Evolutionary conservation across 768 basidiomycete species (phyloP).

Genomic region (Mycena floridula): DNA sequence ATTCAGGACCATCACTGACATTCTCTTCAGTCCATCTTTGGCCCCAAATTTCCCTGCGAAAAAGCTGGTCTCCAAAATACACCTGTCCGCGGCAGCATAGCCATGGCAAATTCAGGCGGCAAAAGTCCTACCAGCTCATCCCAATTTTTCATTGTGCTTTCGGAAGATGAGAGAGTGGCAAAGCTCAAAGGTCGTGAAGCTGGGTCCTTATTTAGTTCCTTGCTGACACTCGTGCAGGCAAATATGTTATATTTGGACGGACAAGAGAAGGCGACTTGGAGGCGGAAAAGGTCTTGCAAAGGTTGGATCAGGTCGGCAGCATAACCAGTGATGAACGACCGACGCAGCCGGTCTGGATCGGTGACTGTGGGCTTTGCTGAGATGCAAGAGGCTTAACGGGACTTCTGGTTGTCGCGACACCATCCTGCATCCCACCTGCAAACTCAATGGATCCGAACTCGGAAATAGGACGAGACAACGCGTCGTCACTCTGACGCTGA

Average conservation of each 20-base stretch:
- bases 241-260: constrained; percentile 10
- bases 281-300: not conserved
- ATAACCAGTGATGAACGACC: not conserved
- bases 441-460: no score
- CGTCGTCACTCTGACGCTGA: no score
- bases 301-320: not conserved
- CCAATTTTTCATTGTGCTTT: constrained; percentile 46
- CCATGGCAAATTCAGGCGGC: constrained; percentile 48
- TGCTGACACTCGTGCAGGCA: constrained; percentile 1
- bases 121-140: constrained; percentile 35
- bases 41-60: constrained; percentile 44
- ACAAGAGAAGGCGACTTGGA: constrained; percentile 3
- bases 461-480: no score
- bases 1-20: constrained; percentile 5
- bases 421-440: no score
- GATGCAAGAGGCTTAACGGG: no score
- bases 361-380: not conserved
- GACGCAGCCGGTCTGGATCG: constrained; percentile 1
- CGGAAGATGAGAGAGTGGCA: constrained; percentile 29
- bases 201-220: not conserved
- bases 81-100: constrained; percentile 36
- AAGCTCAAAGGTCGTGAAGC: constrained; percentile 33
- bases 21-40: constrained; percentile 33
- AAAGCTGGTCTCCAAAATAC: constrained; percentile 40
- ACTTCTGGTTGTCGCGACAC: no score